Conservation (phyloP, 352 stramenopile genomes). For the Phytophthora uliginosa region DNA sequence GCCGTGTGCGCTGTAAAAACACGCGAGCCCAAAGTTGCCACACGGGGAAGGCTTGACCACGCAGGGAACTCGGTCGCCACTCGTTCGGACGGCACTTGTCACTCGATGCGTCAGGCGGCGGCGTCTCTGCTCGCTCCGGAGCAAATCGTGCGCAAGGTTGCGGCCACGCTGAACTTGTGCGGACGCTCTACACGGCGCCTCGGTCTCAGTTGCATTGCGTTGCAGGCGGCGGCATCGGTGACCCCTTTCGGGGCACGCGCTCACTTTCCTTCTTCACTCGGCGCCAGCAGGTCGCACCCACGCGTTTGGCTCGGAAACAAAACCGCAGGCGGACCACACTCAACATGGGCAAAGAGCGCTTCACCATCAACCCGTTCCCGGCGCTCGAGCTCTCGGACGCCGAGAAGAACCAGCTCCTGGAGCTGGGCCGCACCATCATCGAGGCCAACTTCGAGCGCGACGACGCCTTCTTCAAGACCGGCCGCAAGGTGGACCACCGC, state of each 20-base stretch:
- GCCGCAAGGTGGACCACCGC: conserved; percentile 37
- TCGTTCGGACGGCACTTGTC: conserved; percentile 18
- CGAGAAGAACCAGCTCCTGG: conserved; percentile 48
- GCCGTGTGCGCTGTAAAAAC: conserved; percentile 25
- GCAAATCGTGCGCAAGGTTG: conserved; percentile 35
- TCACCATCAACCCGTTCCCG: conserved; percentile 53
- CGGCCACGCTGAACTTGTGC: conserved; percentile 12
- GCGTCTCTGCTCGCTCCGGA: conserved; percentile 30
- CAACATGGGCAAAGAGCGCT: conserved; percentile 41
- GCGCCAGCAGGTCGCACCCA: conserved; percentile 10
- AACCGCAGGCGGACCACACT: conserved; percentile 1
- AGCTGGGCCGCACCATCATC: conserved; percentile 46
- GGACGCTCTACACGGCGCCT: conserved; percentile 9
- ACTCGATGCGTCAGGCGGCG: conserved; percentile 1
- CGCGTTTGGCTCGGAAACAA: not conserved
- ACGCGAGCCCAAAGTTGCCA: conserved; percentile 11
- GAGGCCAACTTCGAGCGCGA: conserved; percentile 47
- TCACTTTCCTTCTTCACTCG: conserved; percentile 39
- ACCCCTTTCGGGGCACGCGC: not conserved
- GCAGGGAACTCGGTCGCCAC: conserved; percentile 1
- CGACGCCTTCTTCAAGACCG: conserved; percentile 37
- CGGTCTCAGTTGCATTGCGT: conserved; percentile 32
- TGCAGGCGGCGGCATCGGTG: conserved; percentile 9
- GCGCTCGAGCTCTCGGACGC: conserved; percentile 40
- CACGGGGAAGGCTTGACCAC: not conserved